Evolutionary conservation across 1,284 basidiomycete genomes (phyloP), one percentile per base, ranked within the genome.

Genomic region (Melampsora americana): DNA sequence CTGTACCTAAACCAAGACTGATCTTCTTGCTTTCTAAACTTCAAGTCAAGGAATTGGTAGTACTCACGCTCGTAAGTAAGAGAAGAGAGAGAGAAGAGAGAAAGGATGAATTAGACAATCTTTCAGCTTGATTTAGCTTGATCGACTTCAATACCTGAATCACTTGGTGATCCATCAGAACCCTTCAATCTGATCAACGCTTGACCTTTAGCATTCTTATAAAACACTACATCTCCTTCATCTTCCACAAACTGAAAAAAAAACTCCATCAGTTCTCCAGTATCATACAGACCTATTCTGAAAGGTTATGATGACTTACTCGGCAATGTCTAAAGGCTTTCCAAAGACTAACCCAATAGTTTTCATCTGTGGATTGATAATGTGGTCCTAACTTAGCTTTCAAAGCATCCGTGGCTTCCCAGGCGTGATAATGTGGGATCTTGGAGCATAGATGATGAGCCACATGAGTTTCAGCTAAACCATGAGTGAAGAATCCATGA

Each of bases 391-490:
- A 87, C 81, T 89, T 90, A 81, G 87, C 87, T 84, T 92, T 93
- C 80, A 99, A 87, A 14, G 93, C 93, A 80, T 89, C 88, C 48
- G 90, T 90, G 30, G 95, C 95, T 83, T 96, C 94, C 94, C 93
- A 96, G 1, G 86, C 86, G 81, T 92, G 85, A 83, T 93, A 95
- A 84, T 96, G 94, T 26, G 94, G 94, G 78, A 97, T 96, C 85
- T 93, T 93, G 86, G 90, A 92, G 78, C 87, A 89, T 79, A 95
- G 88, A 84, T 96, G 94, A 84, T 96, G 94, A 59, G 89, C 85
- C 75, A 95, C 90, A 83, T 96, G 94, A 39, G 94, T 96, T 86
- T 96, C 93, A 26, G 90, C 92, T 82, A 96, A 95, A 78, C 92
- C 92, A 80, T 92, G 88, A 30, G 91, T 92, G 66, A 89, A 88